These are phyloP conservation scores for Rhizomucor pusillus DNA, from an alignment of 371 early-diverging fungal species.

Conservation along the genomic window DNA sequence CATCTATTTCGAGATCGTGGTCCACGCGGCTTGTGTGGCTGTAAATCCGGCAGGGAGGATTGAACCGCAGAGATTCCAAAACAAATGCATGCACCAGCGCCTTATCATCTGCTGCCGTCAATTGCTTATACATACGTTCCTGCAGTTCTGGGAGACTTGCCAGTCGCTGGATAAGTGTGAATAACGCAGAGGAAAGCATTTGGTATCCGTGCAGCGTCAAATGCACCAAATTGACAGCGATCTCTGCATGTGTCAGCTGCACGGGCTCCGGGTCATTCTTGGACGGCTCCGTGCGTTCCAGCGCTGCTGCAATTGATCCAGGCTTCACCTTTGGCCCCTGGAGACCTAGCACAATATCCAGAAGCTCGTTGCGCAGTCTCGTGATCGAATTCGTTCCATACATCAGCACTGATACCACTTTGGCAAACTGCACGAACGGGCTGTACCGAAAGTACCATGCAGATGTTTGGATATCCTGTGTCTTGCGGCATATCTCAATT, in stretches of 20 bases:
- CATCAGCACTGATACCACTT: not conserved
- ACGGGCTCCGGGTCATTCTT: conserved; percentile 35
- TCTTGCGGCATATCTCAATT: conserved; percentile 14
- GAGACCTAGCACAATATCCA: conserved; percentile 2
- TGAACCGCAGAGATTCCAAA: conserved; percentile 32
- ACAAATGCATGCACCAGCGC: conserved; percentile 25
- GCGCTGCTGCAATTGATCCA: conserved; percentile 6
- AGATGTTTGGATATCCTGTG: conserved; percentile 14
- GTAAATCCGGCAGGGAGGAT: conserved; percentile 25
- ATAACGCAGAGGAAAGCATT: conserved; percentile 29
- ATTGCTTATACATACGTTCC: conserved; percentile 8
- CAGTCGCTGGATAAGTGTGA: conserved; percentile 35
- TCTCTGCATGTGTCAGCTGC: conserved; percentile 33
- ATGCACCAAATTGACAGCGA: conserved; percentile 34
- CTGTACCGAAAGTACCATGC: conserved; percentile 24
- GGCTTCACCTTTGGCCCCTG: not conserved
- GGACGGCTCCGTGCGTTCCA: conserved; percentile 26
- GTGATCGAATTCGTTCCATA: not conserved
- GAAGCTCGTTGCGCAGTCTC: conserved; percentile 5
- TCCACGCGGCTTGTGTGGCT: conserved; percentile 34
- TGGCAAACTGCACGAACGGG: conserved; percentile 15
- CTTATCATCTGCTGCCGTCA: conserved; percentile 3
- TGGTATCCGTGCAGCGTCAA: conserved; percentile 36
- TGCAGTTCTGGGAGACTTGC: conserved; percentile 34
- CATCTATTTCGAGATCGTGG: conserved; percentile 22